Percentiles rank a stretch among this genome's conserved stretches.
These are phyloP conservation scores for Elsinoe batatas DNA, from an alignment of 2,329 filamentous ascomycete genomes.

Conservation along the genomic window DNA sequence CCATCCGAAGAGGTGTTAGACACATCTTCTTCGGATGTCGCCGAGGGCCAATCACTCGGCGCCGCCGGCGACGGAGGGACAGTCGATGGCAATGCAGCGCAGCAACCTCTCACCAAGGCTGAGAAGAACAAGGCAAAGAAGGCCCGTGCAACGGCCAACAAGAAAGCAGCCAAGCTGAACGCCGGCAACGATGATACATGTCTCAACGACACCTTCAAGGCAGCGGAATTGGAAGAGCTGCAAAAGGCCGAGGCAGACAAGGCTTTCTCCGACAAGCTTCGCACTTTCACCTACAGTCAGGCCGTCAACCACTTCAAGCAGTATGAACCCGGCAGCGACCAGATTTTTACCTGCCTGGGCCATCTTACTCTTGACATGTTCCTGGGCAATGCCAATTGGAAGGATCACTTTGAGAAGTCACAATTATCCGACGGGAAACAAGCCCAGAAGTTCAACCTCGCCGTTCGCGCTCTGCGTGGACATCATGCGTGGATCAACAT, in stretches of 20 bases:
- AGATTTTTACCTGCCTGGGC: neutral
- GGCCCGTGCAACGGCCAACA: slow-evolving; percentile 13
- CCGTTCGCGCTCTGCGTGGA: neutral
- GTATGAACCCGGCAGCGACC: neutral
- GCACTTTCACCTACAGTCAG: neutral
- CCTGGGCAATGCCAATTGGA: neutral
- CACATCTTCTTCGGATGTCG: no score
- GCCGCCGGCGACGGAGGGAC: no score
- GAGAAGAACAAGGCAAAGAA: slow-evolving; percentile 26
- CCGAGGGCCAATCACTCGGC: neutral
- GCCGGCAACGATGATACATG: neutral
- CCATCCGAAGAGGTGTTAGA: no score
- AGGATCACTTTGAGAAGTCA: neutral
- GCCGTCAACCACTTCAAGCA: neutral
- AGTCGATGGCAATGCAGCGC: neutral
- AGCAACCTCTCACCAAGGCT: slow-evolving; percentile 19
- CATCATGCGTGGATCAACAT: neutral
- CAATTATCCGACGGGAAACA: neutral
- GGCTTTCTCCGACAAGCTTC: neutral
- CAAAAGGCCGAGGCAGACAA: neutral
- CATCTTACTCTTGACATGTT: neutral
- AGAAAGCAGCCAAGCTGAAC: neutral
- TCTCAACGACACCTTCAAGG: neutral
- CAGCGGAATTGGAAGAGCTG: neutral
- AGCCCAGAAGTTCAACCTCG: neutral